Evolutionary conservation across 2,329 filamentous ascomycete species (phyloP), one percentile per base, ranked within the genome.

Genomic region (Cryoendolithus antarcticus): DNA sequence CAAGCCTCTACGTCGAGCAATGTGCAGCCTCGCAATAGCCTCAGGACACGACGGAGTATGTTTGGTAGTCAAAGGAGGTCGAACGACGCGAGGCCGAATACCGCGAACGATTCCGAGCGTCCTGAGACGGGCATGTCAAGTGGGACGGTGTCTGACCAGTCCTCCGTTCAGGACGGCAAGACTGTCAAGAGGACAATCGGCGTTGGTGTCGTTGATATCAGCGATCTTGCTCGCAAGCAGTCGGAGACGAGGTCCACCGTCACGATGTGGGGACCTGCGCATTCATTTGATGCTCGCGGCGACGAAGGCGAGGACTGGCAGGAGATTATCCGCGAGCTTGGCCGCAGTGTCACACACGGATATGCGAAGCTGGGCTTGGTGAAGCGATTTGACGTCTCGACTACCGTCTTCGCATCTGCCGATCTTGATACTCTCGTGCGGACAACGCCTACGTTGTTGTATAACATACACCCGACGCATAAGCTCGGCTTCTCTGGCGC

Each of bases 401-500:
- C 95, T 9, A 82, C 80, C 49, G 72, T 82, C 1, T 95, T 95
- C 58, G 72, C 77, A 28, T 74, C 82, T 50, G 69, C 75, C 1
- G 86, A 96, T 52, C 77, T 85, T 1, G 86, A 93, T 48, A 68
- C 65, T 0, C 71, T 98, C 30, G 82, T 96, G 54, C 85, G 82
- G 53, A 77, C 81, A 35, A 94, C 86, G 3, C 91, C 91, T 0
- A 96, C 89, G 0, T 65, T 93, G 9, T 74, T 98, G 9, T 81
- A 93, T 37, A 80, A 82, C 37, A 75, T 96, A 43, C 71, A 72
- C 41, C 82, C 82, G 58, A 93, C 88, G 1, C 81, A 72, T 52
- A 91, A 91, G 58, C 88, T 96, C 59, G 91, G 88, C 2, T 96
- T 98, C 58, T 85, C 89, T 3, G 88, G 88, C 8, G 88, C 88